Evolutionary conservation across 1,284 basidiomycete species (phyloP).

Genomic region (Apiotrichum gracile): DNA sequence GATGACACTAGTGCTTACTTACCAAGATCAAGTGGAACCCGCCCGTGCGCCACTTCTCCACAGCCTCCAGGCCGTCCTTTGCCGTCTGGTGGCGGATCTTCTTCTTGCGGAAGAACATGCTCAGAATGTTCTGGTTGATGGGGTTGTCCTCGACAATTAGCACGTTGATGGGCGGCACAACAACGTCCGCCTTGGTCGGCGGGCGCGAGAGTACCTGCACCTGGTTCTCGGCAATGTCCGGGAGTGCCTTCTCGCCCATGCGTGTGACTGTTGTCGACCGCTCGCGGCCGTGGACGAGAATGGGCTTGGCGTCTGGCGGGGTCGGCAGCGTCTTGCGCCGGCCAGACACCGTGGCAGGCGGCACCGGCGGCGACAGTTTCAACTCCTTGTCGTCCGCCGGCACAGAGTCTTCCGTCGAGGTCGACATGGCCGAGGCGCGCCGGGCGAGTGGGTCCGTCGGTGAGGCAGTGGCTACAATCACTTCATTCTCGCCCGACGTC

Average conservation of each 20-base stretch:
- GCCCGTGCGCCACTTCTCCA: constrained; percentile 91
- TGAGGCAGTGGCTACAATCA: constrained; percentile 2
- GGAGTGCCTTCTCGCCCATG: neutral
- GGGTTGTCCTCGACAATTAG: constrained; percentile 97
- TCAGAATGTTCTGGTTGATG: constrained; percentile 95
- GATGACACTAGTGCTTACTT: neutral
- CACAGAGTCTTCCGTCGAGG: constrained; percentile 5
- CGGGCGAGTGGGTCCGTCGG: constrained; percentile 18
- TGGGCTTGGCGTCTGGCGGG: constrained; percentile 19
- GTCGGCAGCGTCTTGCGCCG: constrained; percentile 30
- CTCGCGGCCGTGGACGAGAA: constrained; percentile 32
- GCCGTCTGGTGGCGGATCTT: constrained; percentile 94
- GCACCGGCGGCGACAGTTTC: neutral
- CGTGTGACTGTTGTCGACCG: constrained; percentile 17
- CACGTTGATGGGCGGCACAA: constrained; percentile 90
- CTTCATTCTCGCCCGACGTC: constrained; percentile 16
- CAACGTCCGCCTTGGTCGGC: constrained; percentile 42
- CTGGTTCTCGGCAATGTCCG: constrained; percentile 1
- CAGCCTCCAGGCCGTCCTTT: constrained; percentile 90
- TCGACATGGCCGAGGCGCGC: constrained; percentile 23
- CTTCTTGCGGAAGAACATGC: constrained; percentile 92
- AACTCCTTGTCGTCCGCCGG: neutral
- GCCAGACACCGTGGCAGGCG: neutral
- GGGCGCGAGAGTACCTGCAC: neutral
- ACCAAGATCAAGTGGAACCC: constrained; percentile 94